These are phyloP conservation scores for Pichia sp. DNA, from an alignment of 1,139 yeast species.

Conservation along the genomic window DNA sequence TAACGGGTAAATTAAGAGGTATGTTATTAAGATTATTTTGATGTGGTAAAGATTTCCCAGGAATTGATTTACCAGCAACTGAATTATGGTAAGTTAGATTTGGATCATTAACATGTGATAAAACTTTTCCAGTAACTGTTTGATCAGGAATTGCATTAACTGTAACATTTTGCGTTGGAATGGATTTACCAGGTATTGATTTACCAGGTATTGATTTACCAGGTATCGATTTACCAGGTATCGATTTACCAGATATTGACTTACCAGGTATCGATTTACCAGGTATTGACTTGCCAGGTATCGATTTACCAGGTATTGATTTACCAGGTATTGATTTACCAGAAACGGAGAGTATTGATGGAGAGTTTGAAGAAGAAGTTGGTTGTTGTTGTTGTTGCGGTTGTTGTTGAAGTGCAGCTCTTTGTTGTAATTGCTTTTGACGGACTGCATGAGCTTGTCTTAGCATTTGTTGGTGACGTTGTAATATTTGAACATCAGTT, in stretches of 20 bases:
- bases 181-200: conserved; percentile 2
- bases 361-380: conserved; percentile 1
- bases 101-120: too few relatives aligned
- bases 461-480: conserved; percentile 28
- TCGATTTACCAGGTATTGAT: conserved; percentile 2
- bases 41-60: conserved; percentile 5
- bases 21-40: neutral
- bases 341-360: neutral
- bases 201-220: conserved; percentile 6
- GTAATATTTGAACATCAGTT: conserved; percentile 26
- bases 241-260: conserved; percentile 2
- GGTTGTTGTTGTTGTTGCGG: conserved; percentile 7
- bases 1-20: neutral
- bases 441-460: conserved; percentile 24
- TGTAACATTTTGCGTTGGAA: neutral
- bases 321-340: conserved; percentile 6
- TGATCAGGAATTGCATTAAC: neutral
- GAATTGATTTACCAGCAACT: conserved; percentile 6
- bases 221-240: conserved; percentile 1
- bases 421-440: conserved; percentile 24
- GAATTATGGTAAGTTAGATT: neutral
- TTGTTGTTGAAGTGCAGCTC: conserved; percentile 11
- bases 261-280: conserved; percentile 6
- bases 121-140: neutral
- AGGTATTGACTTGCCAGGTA: conserved; percentile 1